phyloP scores from a whole-genome alignment of 441 rosid genomes.

The Erodium trifolium region DNA sequence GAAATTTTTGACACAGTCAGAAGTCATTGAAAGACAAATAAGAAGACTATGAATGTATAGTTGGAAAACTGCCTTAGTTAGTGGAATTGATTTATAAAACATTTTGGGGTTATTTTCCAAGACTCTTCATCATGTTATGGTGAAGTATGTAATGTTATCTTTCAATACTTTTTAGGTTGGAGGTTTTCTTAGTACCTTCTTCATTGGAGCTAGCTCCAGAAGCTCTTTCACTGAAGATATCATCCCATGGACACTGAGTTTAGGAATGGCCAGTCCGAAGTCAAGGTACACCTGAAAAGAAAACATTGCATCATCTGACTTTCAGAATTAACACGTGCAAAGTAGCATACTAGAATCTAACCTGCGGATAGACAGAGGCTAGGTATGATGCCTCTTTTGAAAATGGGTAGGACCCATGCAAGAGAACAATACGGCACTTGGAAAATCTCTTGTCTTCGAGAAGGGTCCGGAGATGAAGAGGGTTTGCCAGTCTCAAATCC shows the following conservation, averaged over 20 bases:
- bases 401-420: slow-evolving; percentile 95
- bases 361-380: slow-evolving; percentile 85
- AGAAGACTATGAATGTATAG: too few relatives aligned
- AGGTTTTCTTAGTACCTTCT: slow-evolving; percentile 45
- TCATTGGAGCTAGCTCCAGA: slow-evolving; percentile 73
- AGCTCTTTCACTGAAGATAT: slow-evolving; percentile 78
- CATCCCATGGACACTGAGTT: slow-evolving; percentile 88
- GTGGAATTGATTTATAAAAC: too few relatives aligned
- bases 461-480: slow-evolving; percentile 67
- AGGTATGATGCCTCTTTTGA: slow-evolving; percentile 89
- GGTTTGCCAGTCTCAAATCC: slow-evolving; percentile 81
- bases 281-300: slow-evolving; percentile 77
- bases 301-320: slow-evolving; percentile 16
- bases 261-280: slow-evolving; percentile 84
- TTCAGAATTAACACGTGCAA: neutral
- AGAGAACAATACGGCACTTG: slow-evolving; percentile 62
- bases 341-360: slow-evolving; percentile 10
- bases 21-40: too few relatives aligned
- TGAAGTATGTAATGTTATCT: too few relatives aligned
- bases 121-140: too few relatives aligned
- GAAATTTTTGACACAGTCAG: too few relatives aligned
- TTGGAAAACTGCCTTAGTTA: too few relatives aligned
- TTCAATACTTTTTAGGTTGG: too few relatives aligned
- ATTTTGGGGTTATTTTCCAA: too few relatives aligned
- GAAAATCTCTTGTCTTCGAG: slow-evolving; percentile 80